Conservation (phyloP, 2,329 filamentous ascomycete genomes). For the Aspergillus aculeatus region DNA sequence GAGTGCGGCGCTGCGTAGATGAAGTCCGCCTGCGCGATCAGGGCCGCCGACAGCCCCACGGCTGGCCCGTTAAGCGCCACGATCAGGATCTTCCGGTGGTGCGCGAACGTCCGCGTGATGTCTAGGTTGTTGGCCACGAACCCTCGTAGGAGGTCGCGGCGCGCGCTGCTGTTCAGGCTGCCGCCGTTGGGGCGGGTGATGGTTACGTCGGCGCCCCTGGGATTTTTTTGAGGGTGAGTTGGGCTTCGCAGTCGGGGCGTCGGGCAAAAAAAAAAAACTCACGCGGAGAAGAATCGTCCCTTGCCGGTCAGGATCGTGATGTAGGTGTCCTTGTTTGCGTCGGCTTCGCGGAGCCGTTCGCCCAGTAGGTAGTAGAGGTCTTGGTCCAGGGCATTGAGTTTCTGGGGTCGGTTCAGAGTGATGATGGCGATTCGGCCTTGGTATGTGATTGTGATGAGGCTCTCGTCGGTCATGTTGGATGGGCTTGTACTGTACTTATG, state of each 20-base stretch:
- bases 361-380: conserved; percentile 76
- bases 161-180: conserved; percentile 41
- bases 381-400: conserved; percentile 78
- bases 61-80: conserved; percentile 89
- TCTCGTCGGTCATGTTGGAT: conserved; percentile 34
- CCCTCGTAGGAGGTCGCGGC: conserved; percentile 62
- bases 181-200: conserved; percentile 49
- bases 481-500: neutral
- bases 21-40: conserved; percentile 84
- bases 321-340: conserved; percentile 72
- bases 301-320: conserved; percentile 82
- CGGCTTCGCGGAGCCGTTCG: conserved; percentile 72
- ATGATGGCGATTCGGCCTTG: conserved; percentile 74
- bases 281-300: conserved; percentile 86
- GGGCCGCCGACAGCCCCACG: conserved; percentile 80
- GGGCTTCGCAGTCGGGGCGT: too few relatives aligned
- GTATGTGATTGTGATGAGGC: conserved; percentile 60
- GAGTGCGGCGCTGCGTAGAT: conserved; percentile 79
- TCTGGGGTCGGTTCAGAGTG: conserved; percentile 79
- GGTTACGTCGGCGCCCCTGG: conserved; percentile 76
- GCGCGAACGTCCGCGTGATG: conserved; percentile 85
- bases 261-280: conserved; percentile 22
- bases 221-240: neutral
- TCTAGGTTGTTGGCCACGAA: conserved; percentile 88
- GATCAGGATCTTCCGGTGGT: conserved; percentile 90